These are phyloP conservation scores for Metschnikowia amazonensis DNA, from an alignment of 805 yeast species.

Conservation along the genomic window DNA sequence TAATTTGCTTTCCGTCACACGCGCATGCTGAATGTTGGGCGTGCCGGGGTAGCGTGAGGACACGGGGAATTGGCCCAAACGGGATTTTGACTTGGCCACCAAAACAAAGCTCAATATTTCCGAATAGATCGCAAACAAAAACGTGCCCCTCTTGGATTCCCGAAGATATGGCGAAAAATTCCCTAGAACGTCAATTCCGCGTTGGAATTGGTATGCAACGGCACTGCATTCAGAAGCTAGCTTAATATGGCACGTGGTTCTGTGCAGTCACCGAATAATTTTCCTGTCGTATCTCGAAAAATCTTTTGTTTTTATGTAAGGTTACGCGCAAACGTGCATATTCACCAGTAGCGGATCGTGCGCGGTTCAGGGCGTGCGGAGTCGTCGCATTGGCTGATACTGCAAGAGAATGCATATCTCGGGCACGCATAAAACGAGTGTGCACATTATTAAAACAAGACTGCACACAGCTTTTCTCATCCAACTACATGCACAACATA, in stretches of 20 bases:
- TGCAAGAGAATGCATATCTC: slow-evolving; percentile 1
- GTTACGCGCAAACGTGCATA: neutral
- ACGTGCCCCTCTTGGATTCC: no score
- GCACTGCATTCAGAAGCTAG: neutral
- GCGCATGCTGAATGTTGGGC: no score
- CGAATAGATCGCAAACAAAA: neutral
- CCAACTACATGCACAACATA: neutral
- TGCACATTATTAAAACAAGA: no score
- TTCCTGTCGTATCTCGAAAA: neutral
- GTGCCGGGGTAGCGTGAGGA: no score
- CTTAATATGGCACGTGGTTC: neutral
- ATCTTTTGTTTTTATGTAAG: neutral
- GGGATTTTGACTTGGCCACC: no score
- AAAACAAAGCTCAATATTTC: no score
- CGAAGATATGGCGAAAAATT: no score
- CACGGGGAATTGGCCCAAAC: no score
- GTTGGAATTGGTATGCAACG: no score
- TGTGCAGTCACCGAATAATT: neutral
- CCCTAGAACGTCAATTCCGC: no score
- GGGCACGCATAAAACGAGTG: neutral
- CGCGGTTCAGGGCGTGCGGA: neutral
- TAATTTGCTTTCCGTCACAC: no score
- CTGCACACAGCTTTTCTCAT: neutral
- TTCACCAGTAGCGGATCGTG: slow-evolving; percentile 3
- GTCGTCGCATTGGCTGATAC: slow-evolving; percentile 2